These are phyloP conservation scores for Artemisia annua DNA, from an alignment of 129 eudicot species.

Conservation along the genomic window DNA sequence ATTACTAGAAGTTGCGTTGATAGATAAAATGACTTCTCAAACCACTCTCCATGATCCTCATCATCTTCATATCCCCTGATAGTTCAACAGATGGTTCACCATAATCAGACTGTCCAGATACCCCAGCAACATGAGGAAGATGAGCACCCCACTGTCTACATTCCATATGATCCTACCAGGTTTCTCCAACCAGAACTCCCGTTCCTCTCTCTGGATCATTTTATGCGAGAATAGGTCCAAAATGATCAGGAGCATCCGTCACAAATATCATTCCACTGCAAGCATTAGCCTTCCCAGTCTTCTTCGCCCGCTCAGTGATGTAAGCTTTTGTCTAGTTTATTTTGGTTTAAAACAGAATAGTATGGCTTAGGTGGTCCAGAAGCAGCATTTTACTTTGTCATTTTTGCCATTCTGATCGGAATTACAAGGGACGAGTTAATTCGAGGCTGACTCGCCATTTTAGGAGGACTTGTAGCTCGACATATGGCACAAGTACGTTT, in stretches of 20 bases:
- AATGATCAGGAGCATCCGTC: conserved; percentile 67
- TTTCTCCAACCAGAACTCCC: conserved; percentile 89
- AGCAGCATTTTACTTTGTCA: conserved; percentile 35
- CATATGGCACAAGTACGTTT: conserved; percentile 64
- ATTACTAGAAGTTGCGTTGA: neutral
- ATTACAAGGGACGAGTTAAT: conserved; percentile 55
- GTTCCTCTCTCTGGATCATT: conserved; percentile 74
- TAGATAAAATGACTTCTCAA: neutral
- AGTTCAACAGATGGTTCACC: conserved; percentile 86
- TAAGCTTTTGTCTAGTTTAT: conserved; percentile 76
- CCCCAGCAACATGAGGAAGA: conserved; percentile 80
- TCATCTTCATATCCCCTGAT: conserved; percentile 93
- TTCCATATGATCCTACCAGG: conserved; percentile 69
- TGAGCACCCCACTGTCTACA: conserved; percentile 95
- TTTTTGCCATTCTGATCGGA: conserved; percentile 73
- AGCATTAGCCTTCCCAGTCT: conserved; percentile 87
- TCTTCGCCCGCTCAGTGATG: conserved; percentile 81
- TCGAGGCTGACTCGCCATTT: conserved; percentile 73
- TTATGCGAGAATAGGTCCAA: conserved; percentile 83
- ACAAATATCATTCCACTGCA: conserved; percentile 85
- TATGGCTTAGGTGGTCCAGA: conserved; percentile 54
- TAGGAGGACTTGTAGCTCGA: conserved; percentile 50
- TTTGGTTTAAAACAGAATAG: conserved; percentile 50
- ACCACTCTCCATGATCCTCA: conserved; percentile 97
- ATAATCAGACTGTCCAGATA: conserved; percentile 60